These are phyloP conservation scores for Colletotrichum cordylinicola DNA, from an alignment of 2,329 filamentous ascomycete species.

Conservation along the genomic window DNA sequence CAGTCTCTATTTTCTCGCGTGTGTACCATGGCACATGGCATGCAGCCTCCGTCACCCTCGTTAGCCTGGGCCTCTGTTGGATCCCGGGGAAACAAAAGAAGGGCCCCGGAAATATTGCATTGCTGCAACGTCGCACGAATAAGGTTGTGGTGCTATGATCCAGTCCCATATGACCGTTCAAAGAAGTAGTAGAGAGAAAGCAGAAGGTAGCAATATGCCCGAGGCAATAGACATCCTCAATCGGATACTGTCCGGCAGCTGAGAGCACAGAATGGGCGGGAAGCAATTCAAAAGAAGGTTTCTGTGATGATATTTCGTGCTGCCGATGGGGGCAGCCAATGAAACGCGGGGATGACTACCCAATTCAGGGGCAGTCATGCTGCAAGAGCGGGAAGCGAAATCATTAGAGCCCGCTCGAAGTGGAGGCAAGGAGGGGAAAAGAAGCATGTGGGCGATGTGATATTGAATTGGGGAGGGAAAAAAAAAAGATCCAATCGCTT, in stretches of 20 bases:
- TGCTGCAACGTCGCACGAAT: conserved; percentile 7
- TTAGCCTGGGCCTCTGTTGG: background rate
- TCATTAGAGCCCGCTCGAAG: conserved; percentile 6
- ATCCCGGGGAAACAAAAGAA: conserved; percentile 10
- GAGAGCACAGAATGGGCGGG: background rate
- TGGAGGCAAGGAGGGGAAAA: background rate
- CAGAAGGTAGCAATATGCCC: conserved; percentile 1
- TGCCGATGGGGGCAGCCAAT: conserved; percentile 1
- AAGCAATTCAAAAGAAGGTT: conserved; percentile 4
- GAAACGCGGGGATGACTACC: conserved; percentile 20
- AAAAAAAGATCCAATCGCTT: background rate
- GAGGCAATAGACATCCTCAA: background rate
- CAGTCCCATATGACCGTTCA: background rate
- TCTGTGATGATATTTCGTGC: background rate
- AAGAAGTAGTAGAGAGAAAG: background rate
- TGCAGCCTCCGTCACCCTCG: background rate
- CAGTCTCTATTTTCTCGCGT: background rate
- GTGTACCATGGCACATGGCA: background rate
- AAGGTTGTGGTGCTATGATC: background rate
- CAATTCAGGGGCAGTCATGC: conserved; percentile 6
- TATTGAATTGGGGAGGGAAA: background rate
- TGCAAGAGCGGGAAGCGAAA: conserved; percentile 19
- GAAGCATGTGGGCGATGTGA: background rate
- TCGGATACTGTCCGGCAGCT: background rate
- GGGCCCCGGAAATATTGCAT: conserved; percentile 5